Evolutionary conservation across 257 asterid species (phyloP), one percentile per base, ranked within the genome.

Genomic region (Galeopsis tetrahit): DNA sequence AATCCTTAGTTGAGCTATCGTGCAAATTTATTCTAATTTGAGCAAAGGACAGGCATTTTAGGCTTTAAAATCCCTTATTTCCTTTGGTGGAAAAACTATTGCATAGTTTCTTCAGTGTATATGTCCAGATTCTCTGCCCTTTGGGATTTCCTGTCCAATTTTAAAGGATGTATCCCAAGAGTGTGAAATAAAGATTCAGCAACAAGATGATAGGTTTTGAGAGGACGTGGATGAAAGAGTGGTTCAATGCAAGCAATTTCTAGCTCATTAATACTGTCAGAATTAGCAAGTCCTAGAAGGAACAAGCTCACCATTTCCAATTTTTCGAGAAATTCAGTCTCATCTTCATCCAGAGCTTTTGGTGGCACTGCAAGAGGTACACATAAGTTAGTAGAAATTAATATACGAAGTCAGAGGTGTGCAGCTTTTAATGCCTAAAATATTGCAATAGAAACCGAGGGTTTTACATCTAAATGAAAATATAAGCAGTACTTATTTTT

Each of bases 311-410:
- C 98, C 90, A 56, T 78, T 68, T 94, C 98, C 69, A 87, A 53
- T 32, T 75, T 88, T 38, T 94, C 97, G 1, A 94, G 98, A 86
- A 94, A 94, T 82, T 94, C 97, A 0, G 95, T 85, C 88, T 94
- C 99, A 14, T 94, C 99, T 80, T 89, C 99, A 83, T 94, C 99
- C 84, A 94, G 80, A 60, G 99, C 96, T 85, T 91, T 94, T 6
- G 99, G 99, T 71, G 98, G 98, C 74, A 93, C 98, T 93, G 85
- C 79, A 78, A 68, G 68, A 69, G 59, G 61, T 66, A 68, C 49
- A 55, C 9, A 34, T 15, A 38, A 17, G 13, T 14, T 31, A 11
- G 53, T 51, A 31, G 56, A 51, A 42, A 69, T 57, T 40, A 21
- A 55, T 8, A 17, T 15, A 66, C 35, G 59, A 71, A 38, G 17